Base-by-base conservation (phyloP, 495 filamentous ascomycete genomes). In the Hypoxylon lenormandii region DNA sequence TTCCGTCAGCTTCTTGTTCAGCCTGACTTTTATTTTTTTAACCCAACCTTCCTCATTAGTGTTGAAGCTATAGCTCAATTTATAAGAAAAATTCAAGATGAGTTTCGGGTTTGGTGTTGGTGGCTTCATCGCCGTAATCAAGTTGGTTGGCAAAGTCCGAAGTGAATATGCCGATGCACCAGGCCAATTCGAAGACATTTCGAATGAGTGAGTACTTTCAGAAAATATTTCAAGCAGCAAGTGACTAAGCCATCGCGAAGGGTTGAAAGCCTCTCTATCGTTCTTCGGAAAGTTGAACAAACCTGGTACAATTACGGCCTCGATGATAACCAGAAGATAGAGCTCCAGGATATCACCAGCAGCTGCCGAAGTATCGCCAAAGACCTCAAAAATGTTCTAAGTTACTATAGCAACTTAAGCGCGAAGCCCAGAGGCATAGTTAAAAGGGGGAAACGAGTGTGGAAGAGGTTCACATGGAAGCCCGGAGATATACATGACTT, bases 21-120 rank as follows among this genome's bases (percentile, higher is more conserved):
- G 26, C 7, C 7, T 28, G 26, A 28, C n/a, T n/a, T n/a, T n/a
- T n/a, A n/a, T n/a, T n/a, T n/a, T n/a, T n/a, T n/a, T n/a, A n/a
- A n/a, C n/a, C n/a, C n/a, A n/a, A n/a, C n/a, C n/a, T n/a, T n/a
- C n/a, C n/a, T n/a, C n/a, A n/a, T n/a, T n/a, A n/a, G n/a, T n/a
- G n/a, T n/a, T n/a, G n/a, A n/a, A n/a, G n/a, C n/a, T n/a, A n/a
- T n/a, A n/a, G n/a, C n/a, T n/a, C n/a, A n/a, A n/a, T n/a, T n/a
- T n/a, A n/a, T n/a, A n/a, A n/a, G n/a, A n/a, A n/a, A n/a, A n/a
- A n/a, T n/a, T n/a, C 66, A 72, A 40, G 50, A 80, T 78, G 76
- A 78, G 76, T 50, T 76, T 78, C 58, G 76, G 75, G 19, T 78
- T 74, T 43, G 59, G 69, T 38, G 45, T 77, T 18, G 65, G 72